A percentile compares a stretch with the other conserved stretches of the same genome.
These are phyloP conservation scores for Cairneyella variabilis DNA, from an alignment of 495 filamentous ascomycete genomes.

Conservation along the genomic window DNA sequence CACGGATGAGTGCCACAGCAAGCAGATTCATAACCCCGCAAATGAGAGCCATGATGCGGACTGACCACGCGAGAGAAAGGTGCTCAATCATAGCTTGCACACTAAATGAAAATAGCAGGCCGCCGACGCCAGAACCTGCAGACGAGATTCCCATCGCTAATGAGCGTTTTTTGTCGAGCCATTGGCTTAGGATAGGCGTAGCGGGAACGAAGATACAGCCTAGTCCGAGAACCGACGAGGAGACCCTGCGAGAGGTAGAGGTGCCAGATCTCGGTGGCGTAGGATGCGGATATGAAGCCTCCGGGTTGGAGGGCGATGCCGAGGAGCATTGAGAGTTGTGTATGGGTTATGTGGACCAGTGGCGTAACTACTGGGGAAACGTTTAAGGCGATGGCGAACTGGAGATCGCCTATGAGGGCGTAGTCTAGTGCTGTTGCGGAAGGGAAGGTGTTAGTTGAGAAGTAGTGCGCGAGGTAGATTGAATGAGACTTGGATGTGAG, in stretches of 20 bases:
- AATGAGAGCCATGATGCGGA: conserved; percentile 62
- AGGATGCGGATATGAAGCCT: conserved; percentile 63
- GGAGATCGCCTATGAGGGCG: conserved; percentile 69
- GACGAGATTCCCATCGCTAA: conserved; percentile 72
- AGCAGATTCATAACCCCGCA: conserved; percentile 56
- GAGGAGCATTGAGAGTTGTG: conserved; percentile 51
- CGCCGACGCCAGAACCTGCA: conserved; percentile 70
- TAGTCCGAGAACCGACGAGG: conserved; percentile 69
- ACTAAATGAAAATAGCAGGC: conserved; percentile 56
- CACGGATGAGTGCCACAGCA: conserved; percentile 54
- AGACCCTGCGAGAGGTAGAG: conserved; percentile 74
- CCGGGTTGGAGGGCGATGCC: conserved; percentile 59
- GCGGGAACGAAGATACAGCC: conserved; percentile 73
- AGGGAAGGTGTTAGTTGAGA: conserved; percentile 53
- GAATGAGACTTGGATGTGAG: conserved; percentile 48
- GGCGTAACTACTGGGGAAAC: conserved; percentile 63
- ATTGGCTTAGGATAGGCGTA: conserved; percentile 69
- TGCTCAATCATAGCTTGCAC: conserved; percentile 58
- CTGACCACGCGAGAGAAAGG: conserved; percentile 60
- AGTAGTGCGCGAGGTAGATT: conserved; percentile 69
- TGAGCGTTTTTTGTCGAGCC: conserved; percentile 67
- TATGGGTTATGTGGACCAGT: conserved; percentile 46
- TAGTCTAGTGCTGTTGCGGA: conserved; percentile 56
- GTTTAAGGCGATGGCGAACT: conserved; percentile 51
- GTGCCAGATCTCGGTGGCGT: conserved; percentile 65